These are phyloP conservation scores for Arachis hypogaea DNA, from an alignment of 306 rosid genomes.

Conservation along the genomic window DNA sequence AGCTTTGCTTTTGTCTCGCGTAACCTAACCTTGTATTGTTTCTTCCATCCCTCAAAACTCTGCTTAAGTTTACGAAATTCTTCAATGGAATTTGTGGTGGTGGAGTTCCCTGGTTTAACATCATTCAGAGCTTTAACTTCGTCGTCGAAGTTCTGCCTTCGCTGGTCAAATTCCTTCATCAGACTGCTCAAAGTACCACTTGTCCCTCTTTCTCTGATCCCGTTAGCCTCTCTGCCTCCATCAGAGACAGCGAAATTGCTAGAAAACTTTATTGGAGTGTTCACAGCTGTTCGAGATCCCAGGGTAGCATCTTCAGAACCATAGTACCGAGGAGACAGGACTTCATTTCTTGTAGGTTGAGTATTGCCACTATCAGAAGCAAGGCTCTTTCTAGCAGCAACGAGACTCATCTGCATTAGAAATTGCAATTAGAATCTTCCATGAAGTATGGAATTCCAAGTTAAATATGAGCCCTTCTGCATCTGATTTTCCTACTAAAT, in stretches of 20 bases:
- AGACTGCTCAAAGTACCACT: slow-evolving; percentile 67
- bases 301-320: slow-evolving; percentile 70
- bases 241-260: slow-evolving; percentile 48
- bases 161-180: slow-evolving; percentile 84
- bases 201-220: slow-evolving; percentile 47
- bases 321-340: slow-evolving; percentile 50
- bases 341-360: slow-evolving; percentile 60
- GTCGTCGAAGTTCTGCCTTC: slow-evolving; percentile 59
- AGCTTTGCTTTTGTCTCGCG: slow-evolving; percentile 68
- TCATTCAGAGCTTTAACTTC: slow-evolving; percentile 68
- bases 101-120: slow-evolving; percentile 58
- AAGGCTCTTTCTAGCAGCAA: slow-evolving; percentile 83
- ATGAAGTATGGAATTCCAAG: not conserved
- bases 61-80: slow-evolving; percentile 70
- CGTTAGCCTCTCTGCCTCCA: slow-evolving; percentile 54
- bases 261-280: slow-evolving; percentile 65
- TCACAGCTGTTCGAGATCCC: slow-evolving; percentile 73
- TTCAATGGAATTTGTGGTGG: slow-evolving; percentile 50
- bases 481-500: slow-evolving; percentile 5
- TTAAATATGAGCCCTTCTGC: not conserved
- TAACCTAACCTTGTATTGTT: slow-evolving; percentile 78
- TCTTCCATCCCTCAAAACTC: slow-evolving; percentile 87
- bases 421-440: slow-evolving; percentile 33
- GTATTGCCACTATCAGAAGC: slow-evolving; percentile 49
- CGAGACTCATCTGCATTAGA: slow-evolving; percentile 78